Evolutionary conservation across 768 basidiomycete genomes (phyloP), one percentile per base, ranked within the genome.

Genomic region (Rhizopogon vulgaris): DNA sequence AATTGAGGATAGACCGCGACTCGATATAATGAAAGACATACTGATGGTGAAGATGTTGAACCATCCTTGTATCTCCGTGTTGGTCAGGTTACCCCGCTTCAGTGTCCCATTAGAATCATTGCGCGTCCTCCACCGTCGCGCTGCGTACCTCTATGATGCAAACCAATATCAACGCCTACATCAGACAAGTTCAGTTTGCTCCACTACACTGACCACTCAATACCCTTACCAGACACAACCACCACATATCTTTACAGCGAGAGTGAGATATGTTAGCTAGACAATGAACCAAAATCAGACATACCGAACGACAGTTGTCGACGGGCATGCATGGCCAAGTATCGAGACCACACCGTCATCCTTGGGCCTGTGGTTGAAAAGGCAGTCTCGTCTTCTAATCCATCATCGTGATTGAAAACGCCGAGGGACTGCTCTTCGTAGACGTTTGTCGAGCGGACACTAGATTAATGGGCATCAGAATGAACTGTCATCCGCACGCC

Each of bases 391-490:
- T 72, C 72, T 12, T 75, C 72, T n/a, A 79, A 69, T 0, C 77
- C 73, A 11, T 80, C 74, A 3, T 79, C 71, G 3, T 73, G 64
- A 14, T 72, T 69, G 60, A 85, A 94, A 41, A 94, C 71, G 2
- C 93, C 95, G 22, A 98, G 77, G 0, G 92, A 94, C 49, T 81
- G 83, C 60, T 96, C 94, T 67, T 99, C 95, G 63, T 98, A 96
- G 0, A 91, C 90, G 58, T 92, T 91, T 41, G 87, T 85, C n/a
- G 90, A 85, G 10, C 95, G 90, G 18, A 98, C 90, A 64, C 89
- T 89, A 47, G 11, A 43, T 5, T 3, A 15, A 41, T 27, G 10
- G 17, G 24, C 4, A 15, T 46, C 22, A 25, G 24, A 8, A 30
- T 65, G 25, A 52, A 17, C 15, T 52, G 30, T 36, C 38, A 3